Conservation (phyloP, 2,329 filamentous ascomycete genomes). For the Apiospora saccharicola region DNA sequence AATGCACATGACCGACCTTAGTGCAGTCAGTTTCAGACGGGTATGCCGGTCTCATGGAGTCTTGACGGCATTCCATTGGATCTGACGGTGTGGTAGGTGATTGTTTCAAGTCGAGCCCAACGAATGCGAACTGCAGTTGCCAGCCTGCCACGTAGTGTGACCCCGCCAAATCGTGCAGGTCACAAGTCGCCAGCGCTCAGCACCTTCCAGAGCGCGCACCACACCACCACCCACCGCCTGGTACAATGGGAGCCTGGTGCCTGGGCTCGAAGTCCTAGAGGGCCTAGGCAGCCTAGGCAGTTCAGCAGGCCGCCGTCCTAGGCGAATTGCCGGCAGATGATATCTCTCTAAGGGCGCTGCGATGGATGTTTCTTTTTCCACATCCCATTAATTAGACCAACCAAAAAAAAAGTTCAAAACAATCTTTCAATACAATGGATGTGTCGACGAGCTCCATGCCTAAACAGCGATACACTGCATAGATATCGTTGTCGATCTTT, state of each 20-base stretch:
- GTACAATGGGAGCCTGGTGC: neutral
- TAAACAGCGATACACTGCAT: slow-evolving; percentile 10
- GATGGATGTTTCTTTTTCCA: neutral
- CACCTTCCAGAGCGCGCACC: neutral
- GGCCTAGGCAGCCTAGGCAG: neutral
- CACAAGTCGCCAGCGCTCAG: slow-evolving; percentile 5
- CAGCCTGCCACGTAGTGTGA: slow-evolving; percentile 21
- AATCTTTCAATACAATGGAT: neutral
- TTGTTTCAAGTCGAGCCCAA: slow-evolving; percentile 12
- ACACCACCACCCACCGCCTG: neutral
- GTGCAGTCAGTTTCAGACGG: slow-evolving; percentile 19
- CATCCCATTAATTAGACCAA: neutral
- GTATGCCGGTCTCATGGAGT: slow-evolving; percentile 9
- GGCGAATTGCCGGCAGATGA: neutral
- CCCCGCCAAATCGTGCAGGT: slow-evolving; percentile 11
- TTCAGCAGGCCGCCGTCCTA: neutral
- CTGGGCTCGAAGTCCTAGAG: neutral
- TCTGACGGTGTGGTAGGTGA: slow-evolving; percentile 4
- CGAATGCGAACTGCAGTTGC: slow-evolving; percentile 17
- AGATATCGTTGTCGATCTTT: slow-evolving; percentile 10
- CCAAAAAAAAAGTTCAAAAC: neutral
- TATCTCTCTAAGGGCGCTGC: neutral
- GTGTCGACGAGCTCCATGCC: slow-evolving; percentile 17
- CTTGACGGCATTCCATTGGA: neutral
- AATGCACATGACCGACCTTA: slow-evolving; percentile 7